phyloP scores from a whole-genome alignment of 495 filamentous ascomycete genomes.

The Xylaria acuta region DNA sequence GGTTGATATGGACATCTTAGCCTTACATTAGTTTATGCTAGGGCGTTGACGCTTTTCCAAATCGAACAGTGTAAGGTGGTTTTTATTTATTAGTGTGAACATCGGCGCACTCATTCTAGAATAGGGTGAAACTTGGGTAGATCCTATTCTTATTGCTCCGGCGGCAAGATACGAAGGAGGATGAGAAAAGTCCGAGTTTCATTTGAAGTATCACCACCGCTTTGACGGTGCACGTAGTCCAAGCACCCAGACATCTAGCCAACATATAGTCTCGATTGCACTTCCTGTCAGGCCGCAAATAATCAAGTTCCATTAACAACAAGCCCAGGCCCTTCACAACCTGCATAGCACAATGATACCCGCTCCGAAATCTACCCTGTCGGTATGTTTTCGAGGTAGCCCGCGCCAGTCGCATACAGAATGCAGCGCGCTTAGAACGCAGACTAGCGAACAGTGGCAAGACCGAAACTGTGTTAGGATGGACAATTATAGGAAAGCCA shows the following conservation, averaged over 20 bases:
- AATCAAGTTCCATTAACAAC: background rate
- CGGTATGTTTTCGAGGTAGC: slow-evolving; percentile 5
- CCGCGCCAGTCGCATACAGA: background rate
- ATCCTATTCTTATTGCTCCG: slow-evolving; percentile 7
- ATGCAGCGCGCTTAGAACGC: background rate
- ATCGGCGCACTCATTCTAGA: slow-evolving; percentile 10
- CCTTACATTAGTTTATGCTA: slow-evolving; percentile 1
- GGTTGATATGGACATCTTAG: background rate
- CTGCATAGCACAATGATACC: background rate
- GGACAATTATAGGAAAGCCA: background rate
- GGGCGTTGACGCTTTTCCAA: slow-evolving; percentile 22
- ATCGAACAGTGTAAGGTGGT: background rate
- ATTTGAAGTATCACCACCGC: background rate
- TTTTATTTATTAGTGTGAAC: slow-evolving; percentile 6
- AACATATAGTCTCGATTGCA: background rate
- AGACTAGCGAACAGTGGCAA: slow-evolving; percentile 9
- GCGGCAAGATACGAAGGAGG: background rate
- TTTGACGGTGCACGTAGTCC: background rate
- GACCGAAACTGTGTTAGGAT: background rate
- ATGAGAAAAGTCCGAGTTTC: background rate
- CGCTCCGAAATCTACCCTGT: slow-evolving; percentile 3
- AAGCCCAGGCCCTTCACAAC: background rate
- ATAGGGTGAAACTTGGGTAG: slow-evolving; percentile 15
- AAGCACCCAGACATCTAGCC: background rate
- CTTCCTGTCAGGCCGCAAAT: background rate